These are phyloP conservation scores for Immersiporthe knoxdaviesiana DNA, from an alignment of 2,329 filamentous ascomycete genomes.

Conservation along the genomic window DNA sequence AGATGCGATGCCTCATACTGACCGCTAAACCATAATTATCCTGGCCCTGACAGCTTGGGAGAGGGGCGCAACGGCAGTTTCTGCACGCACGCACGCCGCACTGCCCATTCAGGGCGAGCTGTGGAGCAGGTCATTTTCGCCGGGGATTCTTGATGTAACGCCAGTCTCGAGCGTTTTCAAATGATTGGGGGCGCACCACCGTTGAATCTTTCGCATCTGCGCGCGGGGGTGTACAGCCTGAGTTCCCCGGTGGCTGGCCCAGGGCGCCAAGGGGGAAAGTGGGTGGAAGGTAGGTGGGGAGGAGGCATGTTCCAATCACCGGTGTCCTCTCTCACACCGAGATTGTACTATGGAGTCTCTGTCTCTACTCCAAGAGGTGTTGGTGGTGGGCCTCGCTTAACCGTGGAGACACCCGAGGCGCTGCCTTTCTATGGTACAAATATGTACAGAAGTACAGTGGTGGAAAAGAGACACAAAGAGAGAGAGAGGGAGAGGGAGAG, in stretches of 20 bases:
- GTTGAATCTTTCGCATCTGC: background rate
- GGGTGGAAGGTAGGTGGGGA: too few relatives aligned
- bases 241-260: background rate
- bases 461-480: background rate
- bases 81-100: background rate
- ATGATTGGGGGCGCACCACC: background rate
- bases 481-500: too few relatives aligned
- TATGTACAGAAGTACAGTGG: background rate
- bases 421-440: background rate
- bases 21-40: background rate
- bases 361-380: background rate
- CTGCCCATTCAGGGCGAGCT: background rate
- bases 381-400: background rate
- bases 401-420: background rate
- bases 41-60: background rate
- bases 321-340: background rate
- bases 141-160: background rate
- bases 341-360: constrained; percentile 1
- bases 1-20: constrained; percentile 13
- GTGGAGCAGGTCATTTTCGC: background rate
- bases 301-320: background rate
- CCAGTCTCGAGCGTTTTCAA: background rate
- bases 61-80: background rate
- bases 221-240: background rate
- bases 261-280: too few relatives aligned